These are phyloP conservation scores for Blastobotrys raffinosifermentans DNA, from an alignment of 1,139 yeast genomes.

Conservation along the genomic window DNA sequence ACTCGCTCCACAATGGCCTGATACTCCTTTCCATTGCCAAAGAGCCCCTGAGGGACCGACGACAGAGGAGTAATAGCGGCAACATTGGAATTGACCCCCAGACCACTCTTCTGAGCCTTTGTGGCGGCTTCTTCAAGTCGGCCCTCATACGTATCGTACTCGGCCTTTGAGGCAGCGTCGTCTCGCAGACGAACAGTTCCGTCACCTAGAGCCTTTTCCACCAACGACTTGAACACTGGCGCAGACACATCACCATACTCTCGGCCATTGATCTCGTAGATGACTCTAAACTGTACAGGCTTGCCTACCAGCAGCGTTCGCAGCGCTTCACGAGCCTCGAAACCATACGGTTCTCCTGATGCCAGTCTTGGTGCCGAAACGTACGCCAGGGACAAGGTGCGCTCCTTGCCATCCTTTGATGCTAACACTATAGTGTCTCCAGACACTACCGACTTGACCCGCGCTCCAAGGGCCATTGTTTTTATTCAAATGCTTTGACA, in stretches of 20 bases:
- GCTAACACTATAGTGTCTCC: constrained; percentile 69
- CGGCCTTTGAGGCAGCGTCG: constrained; percentile 36
- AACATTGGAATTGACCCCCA: constrained; percentile 51
- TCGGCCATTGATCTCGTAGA: constrained; percentile 49
- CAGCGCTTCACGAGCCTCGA: constrained; percentile 55
- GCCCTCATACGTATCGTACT: constrained; percentile 36
- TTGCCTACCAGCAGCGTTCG: constrained; percentile 65
- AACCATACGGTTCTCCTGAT: constrained; percentile 40
- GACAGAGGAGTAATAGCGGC: constrained; percentile 30
- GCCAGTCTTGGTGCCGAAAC: constrained; percentile 49
- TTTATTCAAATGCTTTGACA: constrained; percentile 1
- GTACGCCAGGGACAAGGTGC: constrained; percentile 57
- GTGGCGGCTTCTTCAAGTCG: constrained; percentile 41
- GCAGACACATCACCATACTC: constrained; percentile 70
- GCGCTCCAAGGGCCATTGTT: constrained; percentile 15
- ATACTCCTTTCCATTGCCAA: constrained; percentile 36
- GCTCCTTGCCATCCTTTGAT: constrained; percentile 45
- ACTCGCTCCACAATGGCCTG: constrained; percentile 67
- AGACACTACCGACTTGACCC: constrained; percentile 62
- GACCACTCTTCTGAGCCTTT: constrained; percentile 43
- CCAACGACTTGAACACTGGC: constrained; percentile 57
- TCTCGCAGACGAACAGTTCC: constrained; percentile 65
- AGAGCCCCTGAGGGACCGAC: constrained; percentile 37
- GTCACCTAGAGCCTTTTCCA: constrained; percentile 49
- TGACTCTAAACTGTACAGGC: constrained; percentile 54